Conservation (phyloP, 2,329 filamentous ascomycete genomes). For the Microdochium paspali region DNA sequence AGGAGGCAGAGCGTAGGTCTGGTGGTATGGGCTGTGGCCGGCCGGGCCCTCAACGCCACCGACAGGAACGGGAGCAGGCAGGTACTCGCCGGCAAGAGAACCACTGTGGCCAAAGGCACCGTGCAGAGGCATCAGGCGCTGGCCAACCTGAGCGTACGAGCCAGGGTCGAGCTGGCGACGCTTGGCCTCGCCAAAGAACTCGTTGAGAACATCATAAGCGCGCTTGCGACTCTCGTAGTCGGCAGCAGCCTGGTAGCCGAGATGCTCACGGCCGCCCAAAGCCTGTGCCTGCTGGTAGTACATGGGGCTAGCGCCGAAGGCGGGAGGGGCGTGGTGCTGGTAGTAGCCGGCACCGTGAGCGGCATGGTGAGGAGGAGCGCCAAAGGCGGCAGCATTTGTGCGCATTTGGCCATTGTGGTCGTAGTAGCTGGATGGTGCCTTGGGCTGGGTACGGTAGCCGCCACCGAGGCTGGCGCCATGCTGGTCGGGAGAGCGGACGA, state of each 20-base stretch:
- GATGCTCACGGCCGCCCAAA: constrained; percentile 47
- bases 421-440: constrained; percentile 51
- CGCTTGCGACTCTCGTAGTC: constrained; percentile 68
- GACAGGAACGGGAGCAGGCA: constrained; percentile 38
- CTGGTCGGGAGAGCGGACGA: constrained; percentile 42
- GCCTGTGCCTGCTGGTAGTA: constrained; percentile 76
- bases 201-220: constrained; percentile 78
- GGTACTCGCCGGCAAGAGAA: constrained; percentile 46
- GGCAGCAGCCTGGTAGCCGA: constrained; percentile 45
- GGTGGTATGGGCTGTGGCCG: constrained; percentile 49
- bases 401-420: constrained; percentile 57
- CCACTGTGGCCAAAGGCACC: constrained; percentile 53
- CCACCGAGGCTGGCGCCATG: constrained; percentile 34
- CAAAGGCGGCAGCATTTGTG: constrained; percentile 42
- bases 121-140: constrained; percentile 76
- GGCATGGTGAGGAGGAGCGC: constrained; percentile 39
- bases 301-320: constrained; percentile 56
- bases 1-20: constrained; percentile 81
- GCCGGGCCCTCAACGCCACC: constrained; percentile 42
- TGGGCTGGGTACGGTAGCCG: constrained; percentile 44
- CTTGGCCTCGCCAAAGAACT: constrained; percentile 91
- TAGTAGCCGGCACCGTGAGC: constrained; percentile 51
- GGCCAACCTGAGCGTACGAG: constrained; percentile 86
- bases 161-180: constrained; percentile 80
- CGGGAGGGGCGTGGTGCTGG: constrained; percentile 35